Percentiles rank a stretch among this genome's conserved stretches.
Evolutionary conservation across 306 rosid genomes (phyloP).

Genomic region (Pyrus betulifolia): DNA sequence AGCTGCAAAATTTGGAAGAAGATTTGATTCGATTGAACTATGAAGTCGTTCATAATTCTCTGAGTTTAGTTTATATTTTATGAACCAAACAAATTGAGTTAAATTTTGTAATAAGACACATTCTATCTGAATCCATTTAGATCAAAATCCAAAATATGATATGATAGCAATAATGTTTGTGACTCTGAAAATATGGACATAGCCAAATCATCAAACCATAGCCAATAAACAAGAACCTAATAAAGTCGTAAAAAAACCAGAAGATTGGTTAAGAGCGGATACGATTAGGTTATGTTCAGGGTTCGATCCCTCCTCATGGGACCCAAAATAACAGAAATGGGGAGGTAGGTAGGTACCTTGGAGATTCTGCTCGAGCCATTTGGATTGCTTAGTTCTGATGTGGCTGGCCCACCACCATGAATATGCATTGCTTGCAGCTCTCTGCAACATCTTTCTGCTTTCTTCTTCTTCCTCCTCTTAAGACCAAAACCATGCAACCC

Average conservation of each 20-base stretch:
- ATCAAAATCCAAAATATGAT: background rate
- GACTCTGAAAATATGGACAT: background rate
- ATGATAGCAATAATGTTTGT: too few relatives aligned
- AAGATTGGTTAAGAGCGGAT: background rate
- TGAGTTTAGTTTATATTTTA: background rate
- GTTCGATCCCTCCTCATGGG: too few relatives aligned
- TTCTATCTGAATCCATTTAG: background rate
- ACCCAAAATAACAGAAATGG: too few relatives aligned
- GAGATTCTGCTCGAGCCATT: constrained; percentile 97
- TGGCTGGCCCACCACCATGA: constrained; percentile 99
- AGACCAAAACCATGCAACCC: constrained; percentile 29
- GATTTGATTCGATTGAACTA: background rate
- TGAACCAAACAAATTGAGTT: background rate
- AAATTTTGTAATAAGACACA: background rate
- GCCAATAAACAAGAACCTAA: background rate
- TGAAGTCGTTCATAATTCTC: background rate
- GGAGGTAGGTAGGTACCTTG: constrained; percentile 37
- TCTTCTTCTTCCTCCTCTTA: constrained; percentile 3
- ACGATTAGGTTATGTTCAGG: background rate
- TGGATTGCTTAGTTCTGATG: constrained; percentile 95
- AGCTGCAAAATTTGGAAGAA: background rate
- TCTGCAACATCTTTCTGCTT: constrained; percentile 59
- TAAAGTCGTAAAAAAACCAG: background rate
- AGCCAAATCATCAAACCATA: background rate
- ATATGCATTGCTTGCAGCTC: constrained; percentile 99